Percentiles rank a stretch among this genome's conserved stretches.
phyloP scores from a whole-genome alignment of 1,139 yeast genomes.

The Saccharomycopsis hybrid region DNA sequence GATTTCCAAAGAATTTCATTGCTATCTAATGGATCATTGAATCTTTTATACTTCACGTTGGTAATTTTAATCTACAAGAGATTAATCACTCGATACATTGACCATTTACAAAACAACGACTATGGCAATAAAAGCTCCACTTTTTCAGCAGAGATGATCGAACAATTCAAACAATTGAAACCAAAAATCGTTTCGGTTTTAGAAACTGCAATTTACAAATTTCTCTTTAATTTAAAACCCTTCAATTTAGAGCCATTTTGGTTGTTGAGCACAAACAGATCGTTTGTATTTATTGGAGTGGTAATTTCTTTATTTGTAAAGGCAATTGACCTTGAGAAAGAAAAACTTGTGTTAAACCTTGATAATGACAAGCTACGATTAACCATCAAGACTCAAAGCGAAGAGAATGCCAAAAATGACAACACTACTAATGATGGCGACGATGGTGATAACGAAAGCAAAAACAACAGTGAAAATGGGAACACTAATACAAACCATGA shows the following conservation, averaged over 20 bases:
- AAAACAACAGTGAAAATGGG: too few relatives aligned
- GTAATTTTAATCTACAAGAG: conserved; percentile 25
- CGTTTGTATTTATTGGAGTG: conserved; percentile 25
- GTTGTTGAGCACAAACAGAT: conserved; percentile 23
- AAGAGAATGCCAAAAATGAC: too few relatives aligned
- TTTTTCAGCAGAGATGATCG: too few relatives aligned
- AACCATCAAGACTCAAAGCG: too few relatives aligned
- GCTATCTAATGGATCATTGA: conserved; percentile 25
- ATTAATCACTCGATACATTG: conserved; percentile 24
- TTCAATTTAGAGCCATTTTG: conserved; percentile 26
- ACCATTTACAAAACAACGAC: conserved; percentile 18
- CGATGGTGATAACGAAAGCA: too few relatives aligned
- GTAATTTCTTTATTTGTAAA: conserved; percentile 23
- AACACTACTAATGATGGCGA: too few relatives aligned
- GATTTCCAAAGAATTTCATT: conserved; percentile 16
- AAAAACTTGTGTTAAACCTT: not conserved
- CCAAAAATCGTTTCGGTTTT: conserved; percentile 17
- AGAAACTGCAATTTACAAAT: conserved; percentile 19
- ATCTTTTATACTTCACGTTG: conserved; percentile 24
- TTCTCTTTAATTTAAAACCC: conserved; percentile 22
- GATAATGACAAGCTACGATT: not conserved
- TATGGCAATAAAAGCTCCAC: not conserved
- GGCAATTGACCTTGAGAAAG: not conserved
- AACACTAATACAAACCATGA: too few relatives aligned
- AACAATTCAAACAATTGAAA: conserved; percentile 21